These are phyloP conservation scores for Ustilago sp. DNA, from an alignment of 1,284 basidiomycete genomes.

Conservation along the genomic window DNA sequence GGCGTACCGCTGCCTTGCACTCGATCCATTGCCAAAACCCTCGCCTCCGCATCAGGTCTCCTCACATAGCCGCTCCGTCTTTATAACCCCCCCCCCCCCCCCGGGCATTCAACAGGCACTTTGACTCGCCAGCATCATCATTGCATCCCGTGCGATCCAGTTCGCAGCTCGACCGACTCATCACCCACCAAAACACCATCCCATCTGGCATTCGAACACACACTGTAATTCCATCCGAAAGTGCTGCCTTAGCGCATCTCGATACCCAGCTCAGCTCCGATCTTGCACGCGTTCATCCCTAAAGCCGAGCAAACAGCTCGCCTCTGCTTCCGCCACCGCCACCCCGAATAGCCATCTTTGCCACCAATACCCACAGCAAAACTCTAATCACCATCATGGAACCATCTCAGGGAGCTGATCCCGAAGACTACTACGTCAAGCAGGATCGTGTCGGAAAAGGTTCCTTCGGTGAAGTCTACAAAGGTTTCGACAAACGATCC, in stretches of 20 bases:
- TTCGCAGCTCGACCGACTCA: too few species aligned
- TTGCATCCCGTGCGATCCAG: too few species aligned
- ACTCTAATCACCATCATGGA: conserved; percentile 27
- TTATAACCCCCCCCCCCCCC: neutral
- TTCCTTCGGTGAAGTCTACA: conserved; percentile 69
- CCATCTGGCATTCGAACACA: neutral
- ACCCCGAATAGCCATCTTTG: neutral
- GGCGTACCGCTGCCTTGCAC: too few species aligned
- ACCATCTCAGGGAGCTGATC: conserved; percentile 59
- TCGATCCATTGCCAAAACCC: too few species aligned
- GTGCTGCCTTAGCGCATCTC: neutral
- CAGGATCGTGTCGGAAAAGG: conserved; percentile 84
- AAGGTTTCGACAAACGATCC: conserved; percentile 60
- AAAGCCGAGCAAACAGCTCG: neutral
- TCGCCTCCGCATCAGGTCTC: too few species aligned
- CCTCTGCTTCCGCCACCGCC: neutral
- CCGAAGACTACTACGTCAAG: conserved; percentile 78
- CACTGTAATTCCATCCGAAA: neutral
- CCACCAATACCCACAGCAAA: neutral
- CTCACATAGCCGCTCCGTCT: neutral
- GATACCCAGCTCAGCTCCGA: conserved; percentile 10
- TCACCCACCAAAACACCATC: too few species aligned
- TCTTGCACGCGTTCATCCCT: conserved; percentile 1
- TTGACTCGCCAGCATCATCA: too few species aligned
- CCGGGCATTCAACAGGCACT: neutral